These are phyloP conservation scores for Leishmania turanica DNA, from an alignment of 208 protist species.

Conservation along the genomic window DNA sequence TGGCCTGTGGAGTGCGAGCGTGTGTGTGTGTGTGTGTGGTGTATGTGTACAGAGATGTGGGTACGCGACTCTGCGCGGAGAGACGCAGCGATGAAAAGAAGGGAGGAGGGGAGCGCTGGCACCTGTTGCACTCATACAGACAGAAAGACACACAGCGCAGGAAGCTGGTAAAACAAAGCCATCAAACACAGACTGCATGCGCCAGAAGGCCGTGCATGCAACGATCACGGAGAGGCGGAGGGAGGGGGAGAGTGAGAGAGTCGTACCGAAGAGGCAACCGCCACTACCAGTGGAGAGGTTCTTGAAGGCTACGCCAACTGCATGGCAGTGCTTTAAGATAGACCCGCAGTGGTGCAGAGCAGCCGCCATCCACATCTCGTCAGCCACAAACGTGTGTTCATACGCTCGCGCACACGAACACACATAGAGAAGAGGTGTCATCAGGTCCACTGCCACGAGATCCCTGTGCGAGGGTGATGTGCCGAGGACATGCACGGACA, in stretches of 20 bases:
- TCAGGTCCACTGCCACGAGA: not conserved
- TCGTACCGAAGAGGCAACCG: not conserved
- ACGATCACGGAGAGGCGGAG: not conserved
- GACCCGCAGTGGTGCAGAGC: not conserved
- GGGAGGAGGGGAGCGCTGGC: not conserved
- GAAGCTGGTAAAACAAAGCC: not conserved
- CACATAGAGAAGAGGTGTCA: not conserved
- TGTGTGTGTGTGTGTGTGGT: no score
- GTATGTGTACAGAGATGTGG: not conserved
- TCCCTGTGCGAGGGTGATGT: not conserved
- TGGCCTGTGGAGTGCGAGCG: not conserved
- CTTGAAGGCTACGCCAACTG: not conserved
- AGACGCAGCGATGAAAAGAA: not conserved
- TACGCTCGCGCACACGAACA: not conserved
- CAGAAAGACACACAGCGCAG: not conserved
- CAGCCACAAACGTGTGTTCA: not conserved
- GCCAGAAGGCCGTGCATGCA: not conserved
- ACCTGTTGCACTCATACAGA: not conserved
- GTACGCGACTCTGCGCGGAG: not conserved
- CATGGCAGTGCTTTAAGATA: not conserved
- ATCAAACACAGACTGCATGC: not conserved
- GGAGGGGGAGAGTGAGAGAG: conserved; percentile 1
- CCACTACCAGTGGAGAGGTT: not conserved
- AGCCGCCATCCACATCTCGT: not conserved
- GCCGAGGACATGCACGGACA: not conserved